Evolutionary conservation across 2,329 filamentous ascomycete genomes (phyloP).

Genomic region (Macrophomina tecta): DNA sequence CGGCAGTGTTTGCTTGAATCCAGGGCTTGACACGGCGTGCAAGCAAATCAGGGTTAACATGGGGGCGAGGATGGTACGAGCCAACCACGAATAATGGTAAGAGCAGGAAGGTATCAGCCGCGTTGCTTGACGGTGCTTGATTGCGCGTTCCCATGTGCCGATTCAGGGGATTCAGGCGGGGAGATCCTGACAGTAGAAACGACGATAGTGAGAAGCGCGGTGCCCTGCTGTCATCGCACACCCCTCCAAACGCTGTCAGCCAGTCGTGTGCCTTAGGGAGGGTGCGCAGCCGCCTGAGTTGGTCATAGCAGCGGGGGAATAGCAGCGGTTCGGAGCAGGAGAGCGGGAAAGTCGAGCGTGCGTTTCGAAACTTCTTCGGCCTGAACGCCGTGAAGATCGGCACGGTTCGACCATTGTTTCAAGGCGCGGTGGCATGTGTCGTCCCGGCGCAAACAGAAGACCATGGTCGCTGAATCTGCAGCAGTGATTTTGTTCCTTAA

Average conservation of each 20-base stretch:
- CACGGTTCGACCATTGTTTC: conserved; percentile 2
- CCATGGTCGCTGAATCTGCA: background rate
- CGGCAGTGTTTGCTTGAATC: background rate
- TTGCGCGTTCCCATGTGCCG: background rate
- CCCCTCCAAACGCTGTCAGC: background rate
- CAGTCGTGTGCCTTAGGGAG: background rate
- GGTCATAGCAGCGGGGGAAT: background rate
- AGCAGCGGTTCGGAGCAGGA: background rate
- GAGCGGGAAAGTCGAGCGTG: background rate
- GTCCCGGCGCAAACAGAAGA: background rate
- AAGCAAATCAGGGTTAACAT: background rate
- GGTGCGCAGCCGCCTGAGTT: background rate
- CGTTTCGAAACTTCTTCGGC: conserved; percentile 18
- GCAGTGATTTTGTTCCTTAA: background rate
- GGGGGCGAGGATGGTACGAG: background rate
- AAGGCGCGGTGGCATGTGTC: background rate
- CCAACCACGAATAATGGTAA: background rate
- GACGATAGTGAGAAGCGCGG: background rate
- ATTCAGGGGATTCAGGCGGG: background rate
- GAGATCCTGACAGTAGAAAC: background rate
- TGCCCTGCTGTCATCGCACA: background rate
- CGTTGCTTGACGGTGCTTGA: conserved; percentile 6
- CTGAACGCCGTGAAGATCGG: conserved; percentile 8
- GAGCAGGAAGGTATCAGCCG: background rate
- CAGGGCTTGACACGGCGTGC: background rate